Conservation (phyloP, 352 stramenopile species). For the Pythium guiyangense region DNA sequence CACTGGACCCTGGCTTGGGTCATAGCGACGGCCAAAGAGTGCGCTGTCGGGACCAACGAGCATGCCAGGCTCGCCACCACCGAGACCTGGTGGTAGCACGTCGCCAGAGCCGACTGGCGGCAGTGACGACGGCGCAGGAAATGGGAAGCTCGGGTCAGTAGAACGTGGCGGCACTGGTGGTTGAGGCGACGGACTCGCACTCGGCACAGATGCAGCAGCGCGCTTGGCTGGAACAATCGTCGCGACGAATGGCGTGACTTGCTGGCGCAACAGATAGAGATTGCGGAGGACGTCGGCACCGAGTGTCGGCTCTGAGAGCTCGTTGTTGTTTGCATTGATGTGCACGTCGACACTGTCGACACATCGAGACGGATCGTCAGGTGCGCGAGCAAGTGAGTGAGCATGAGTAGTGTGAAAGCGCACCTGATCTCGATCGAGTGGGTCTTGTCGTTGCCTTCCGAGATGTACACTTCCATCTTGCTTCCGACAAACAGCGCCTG, state of each 20-base stretch:
- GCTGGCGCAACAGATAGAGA: conserved; percentile 36
- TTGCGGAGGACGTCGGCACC: conserved; percentile 42
- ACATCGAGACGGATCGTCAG: background rate
- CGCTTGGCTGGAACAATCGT: conserved; percentile 47
- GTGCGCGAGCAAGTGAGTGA: too few species aligned
- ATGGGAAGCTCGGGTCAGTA: conserved; percentile 4
- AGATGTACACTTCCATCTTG: conserved; percentile 81
- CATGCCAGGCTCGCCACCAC: conserved; percentile 63
- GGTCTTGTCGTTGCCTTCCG: conserved; percentile 53
- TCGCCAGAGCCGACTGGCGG: conserved; percentile 52
- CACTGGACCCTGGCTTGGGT: conserved; percentile 59
- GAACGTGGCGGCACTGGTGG: background rate
- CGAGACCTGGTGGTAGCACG: conserved; percentile 49
- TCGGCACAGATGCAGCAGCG: conserved; percentile 5
- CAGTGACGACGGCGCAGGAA: conserved; percentile 2
- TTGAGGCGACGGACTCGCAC: conserved; percentile 1
- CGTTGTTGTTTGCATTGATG: conserved; percentile 2
- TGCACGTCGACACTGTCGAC: conserved; percentile 6
- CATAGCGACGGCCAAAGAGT: conserved; percentile 56
- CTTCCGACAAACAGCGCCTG: conserved; percentile 69
- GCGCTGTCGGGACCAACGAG: conserved; percentile 71
- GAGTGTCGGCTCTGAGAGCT: conserved; percentile 13
- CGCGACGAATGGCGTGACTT: conserved; percentile 50
- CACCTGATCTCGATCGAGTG: conserved; percentile 75
- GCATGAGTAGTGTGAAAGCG: background rate